Evolutionary conservation across 2,329 filamentous ascomycete species (phyloP).

Genomic region (Metarhizium sp.): DNA sequence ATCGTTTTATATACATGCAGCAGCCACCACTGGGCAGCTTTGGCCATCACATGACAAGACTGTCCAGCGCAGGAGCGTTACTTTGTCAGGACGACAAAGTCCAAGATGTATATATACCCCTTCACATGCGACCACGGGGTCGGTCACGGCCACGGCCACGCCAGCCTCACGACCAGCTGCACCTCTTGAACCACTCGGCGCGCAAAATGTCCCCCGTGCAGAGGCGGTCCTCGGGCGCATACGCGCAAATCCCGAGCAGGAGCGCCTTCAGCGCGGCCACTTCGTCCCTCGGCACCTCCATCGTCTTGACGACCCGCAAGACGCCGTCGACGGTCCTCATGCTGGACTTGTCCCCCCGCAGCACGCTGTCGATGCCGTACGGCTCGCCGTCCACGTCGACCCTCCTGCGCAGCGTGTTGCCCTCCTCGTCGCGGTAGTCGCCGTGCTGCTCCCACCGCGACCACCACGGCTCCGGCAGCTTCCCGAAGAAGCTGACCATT

Average conservation of each 20-base stretch:
- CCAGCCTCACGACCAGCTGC: background rate
- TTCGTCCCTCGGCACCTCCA: slow-evolving; percentile 11
- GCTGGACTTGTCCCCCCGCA: background rate
- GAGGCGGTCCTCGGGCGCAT: slow-evolving; percentile 10
- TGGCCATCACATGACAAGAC: no score
- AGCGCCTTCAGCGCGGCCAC: slow-evolving; percentile 16
- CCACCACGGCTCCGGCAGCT: slow-evolving; percentile 22
- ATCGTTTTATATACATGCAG: no score
- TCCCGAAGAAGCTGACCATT: slow-evolving; percentile 20
- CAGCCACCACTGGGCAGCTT: no score
- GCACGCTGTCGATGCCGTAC: background rate
- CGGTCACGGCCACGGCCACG: no score
- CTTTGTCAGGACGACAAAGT: no score
- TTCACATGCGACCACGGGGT: no score
- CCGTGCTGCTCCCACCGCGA: slow-evolving; percentile 15
- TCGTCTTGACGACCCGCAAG: slow-evolving; percentile 3
- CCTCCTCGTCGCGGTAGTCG: slow-evolving; percentile 14
- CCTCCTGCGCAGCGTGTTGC: slow-evolving; percentile 1
- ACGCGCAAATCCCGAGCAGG: slow-evolving; percentile 12
- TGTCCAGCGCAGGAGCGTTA: background rate
- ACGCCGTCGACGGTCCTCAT: slow-evolving; percentile 5
- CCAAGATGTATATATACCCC: no score
- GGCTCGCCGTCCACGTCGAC: background rate
- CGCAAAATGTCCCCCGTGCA: slow-evolving; percentile 9
- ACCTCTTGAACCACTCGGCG: slow-evolving; percentile 15